Percentiles rank a stretch among this genome's conserved stretches.
These are phyloP conservation scores for Filobasidium uniguttulatum DNA, from an alignment of 1,284 basidiomycete genomes.

Conservation along the genomic window DNA sequence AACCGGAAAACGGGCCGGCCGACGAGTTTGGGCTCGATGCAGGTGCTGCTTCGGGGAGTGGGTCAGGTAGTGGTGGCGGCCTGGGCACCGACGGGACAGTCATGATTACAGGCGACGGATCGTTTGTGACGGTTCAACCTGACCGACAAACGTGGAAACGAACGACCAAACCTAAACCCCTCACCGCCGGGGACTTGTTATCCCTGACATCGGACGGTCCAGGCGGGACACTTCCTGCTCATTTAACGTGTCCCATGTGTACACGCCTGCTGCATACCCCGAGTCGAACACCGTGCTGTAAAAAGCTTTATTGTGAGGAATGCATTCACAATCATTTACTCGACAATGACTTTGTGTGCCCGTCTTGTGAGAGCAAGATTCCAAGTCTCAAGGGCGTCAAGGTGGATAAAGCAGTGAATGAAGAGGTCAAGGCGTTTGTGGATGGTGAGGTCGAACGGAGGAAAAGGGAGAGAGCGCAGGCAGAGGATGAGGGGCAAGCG, in stretches of 20 bases:
- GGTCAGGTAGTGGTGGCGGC: conserved; percentile 51
- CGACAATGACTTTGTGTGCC: conserved; percentile 84
- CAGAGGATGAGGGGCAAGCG: conserved; percentile 33
- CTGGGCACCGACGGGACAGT: conserved; percentile 48
- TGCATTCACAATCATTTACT: conserved; percentile 81
- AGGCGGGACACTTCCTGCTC: neutral
- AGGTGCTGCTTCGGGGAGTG: too few relatives aligned
- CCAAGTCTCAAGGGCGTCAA: conserved; percentile 68
- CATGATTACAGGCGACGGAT: conserved; percentile 93
- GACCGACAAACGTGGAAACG: conserved; percentile 91
- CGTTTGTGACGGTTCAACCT: conserved; percentile 86
- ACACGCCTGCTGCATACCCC: conserved; percentile 77
- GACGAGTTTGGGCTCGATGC: conserved; percentile 1
- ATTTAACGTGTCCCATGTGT: conserved; percentile 71
- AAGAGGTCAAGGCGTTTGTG: conserved; percentile 64
- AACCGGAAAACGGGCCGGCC: conserved; percentile 41
- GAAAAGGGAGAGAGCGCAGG: conserved; percentile 47
- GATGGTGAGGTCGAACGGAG: conserved; percentile 70
- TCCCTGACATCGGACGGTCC: neutral
- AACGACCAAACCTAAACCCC: conserved; percentile 59
- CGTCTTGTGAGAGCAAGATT: conserved; percentile 71
- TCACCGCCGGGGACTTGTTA: conserved; percentile 42
- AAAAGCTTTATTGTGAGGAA: conserved; percentile 81
- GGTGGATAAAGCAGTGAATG: conserved; percentile 61
- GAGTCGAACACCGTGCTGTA: conserved; percentile 81